These are phyloP conservation scores for Aspergillus persii DNA, from an alignment of 2,329 filamentous ascomycete genomes.

Conservation along the genomic window DNA sequence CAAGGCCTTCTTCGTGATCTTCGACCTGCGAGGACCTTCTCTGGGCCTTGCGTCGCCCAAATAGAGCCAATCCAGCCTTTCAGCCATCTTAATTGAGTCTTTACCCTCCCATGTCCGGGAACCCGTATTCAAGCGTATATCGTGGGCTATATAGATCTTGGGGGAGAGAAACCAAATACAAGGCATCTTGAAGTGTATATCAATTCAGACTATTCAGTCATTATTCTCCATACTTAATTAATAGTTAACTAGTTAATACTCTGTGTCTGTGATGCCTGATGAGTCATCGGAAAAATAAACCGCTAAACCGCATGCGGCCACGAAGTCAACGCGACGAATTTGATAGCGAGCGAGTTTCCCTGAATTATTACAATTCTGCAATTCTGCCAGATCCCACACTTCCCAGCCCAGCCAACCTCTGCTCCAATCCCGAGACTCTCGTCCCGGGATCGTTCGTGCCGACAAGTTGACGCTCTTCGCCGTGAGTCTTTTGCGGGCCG, in stretches of 20 bases:
- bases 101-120: background rate
- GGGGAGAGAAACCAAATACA: too few relatives aligned
- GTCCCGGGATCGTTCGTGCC: conserved; percentile 12
- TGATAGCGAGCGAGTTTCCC: too few relatives aligned
- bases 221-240: too few relatives aligned
- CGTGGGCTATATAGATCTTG: background rate
- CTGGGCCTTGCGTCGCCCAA: conserved; percentile 52
- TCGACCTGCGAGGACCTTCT: conserved; percentile 50
- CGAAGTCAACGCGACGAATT: too few relatives aligned
- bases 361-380: background rate
- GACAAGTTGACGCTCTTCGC: conserved; percentile 19
- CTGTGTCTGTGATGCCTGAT: background rate
- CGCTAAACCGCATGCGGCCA: background rate
- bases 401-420: background rate
- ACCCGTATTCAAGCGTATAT: background rate
- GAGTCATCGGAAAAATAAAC: background rate
- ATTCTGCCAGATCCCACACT: background rate
- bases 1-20: conserved; percentile 60
- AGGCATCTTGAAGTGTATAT: background rate
- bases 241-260: too few relatives aligned
- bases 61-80: background rate
- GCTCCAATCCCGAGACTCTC: conserved; percentile 11
- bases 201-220: too few relatives aligned
- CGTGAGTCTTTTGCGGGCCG: conserved; percentile 19
- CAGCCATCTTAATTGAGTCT: background rate